These are phyloP conservation scores for Diaporthe citri DNA, from an alignment of 2,329 filamentous ascomycete species.

Conservation along the genomic window DNA sequence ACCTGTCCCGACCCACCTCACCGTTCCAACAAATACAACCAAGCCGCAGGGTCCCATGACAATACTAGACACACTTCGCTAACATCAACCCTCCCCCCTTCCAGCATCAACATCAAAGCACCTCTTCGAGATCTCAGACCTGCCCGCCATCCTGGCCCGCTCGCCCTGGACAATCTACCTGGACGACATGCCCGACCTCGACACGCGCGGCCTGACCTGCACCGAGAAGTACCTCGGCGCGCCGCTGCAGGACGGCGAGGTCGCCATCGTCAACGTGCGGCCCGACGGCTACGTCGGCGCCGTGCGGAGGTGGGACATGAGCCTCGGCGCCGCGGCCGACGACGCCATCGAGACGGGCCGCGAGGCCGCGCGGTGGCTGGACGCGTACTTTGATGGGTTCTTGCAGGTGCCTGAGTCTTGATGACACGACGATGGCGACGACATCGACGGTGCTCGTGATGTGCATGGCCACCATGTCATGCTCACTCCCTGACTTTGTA, in stretches of 20 bases:
- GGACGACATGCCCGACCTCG: conserved; percentile 71
- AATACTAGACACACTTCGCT: background rate
- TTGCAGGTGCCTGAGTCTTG: conserved; percentile 59
- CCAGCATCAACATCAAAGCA: conserved; percentile 70
- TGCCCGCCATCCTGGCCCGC: conserved; percentile 72
- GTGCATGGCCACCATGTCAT: background rate
- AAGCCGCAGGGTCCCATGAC: background rate
- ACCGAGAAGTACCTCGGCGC: conserved; percentile 77
- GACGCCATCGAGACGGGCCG: conserved; percentile 55
- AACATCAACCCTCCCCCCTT: background rate
- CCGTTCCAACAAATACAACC: background rate
- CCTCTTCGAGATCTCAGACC: conserved; percentile 73
- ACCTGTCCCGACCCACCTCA: conserved; percentile 33
- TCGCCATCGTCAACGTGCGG: conserved; percentile 75
- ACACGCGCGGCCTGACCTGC: conserved; percentile 65
- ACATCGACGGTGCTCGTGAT: background rate
- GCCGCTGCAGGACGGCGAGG: conserved; percentile 65
- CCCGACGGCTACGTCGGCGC: conserved; percentile 82
- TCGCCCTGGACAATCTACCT: conserved; percentile 81
- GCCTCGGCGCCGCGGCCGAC: conserved; percentile 50
- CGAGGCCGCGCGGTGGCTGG: conserved; percentile 67
- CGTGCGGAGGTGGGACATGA: conserved; percentile 65
- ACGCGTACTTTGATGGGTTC: conserved; percentile 68
- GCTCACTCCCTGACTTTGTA: background rate
- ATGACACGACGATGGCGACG: background rate